Base-by-base conservation (phyloP, 495 filamentous ascomycete species). In the Articulospora tetracladia region DNA sequence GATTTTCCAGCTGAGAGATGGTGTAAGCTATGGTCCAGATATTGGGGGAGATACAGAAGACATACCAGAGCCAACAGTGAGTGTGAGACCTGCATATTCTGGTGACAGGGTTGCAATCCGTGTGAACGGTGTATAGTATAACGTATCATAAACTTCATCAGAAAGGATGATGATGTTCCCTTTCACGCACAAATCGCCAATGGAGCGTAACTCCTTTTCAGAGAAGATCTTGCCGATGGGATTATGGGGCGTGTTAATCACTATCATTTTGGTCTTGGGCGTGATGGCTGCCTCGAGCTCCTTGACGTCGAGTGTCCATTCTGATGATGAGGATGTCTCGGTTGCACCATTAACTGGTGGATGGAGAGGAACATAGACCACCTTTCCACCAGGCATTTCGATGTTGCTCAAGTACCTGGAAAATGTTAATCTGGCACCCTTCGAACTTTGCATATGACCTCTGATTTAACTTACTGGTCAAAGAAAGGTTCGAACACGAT, bases 401-500 rank as follows among this genome's bases (percentile, higher is more conserved):
- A 98, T 97, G 74, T 98, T 98, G 77, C 84, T 88, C n/a, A n/a
- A n/a, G n/a, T n/a, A n/a, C n/a, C n/a, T n/a, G n/a, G n/a, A n/a
- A n/a, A n/a, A n/a, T n/a, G n/a, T n/a, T n/a, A n/a, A n/a, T n/a
- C n/a, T n/a, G n/a, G n/a, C n/a, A n/a, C n/a, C n/a, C n/a, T n/a
- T n/a, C n/a, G n/a, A n/a, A n/a, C n/a, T n/a, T n/a, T n/a, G n/a
- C n/a, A n/a, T n/a, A n/a, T n/a, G n/a, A n/a, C n/a, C n/a, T n/a
- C n/a, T n/a, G n/a, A n/a, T n/a, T n/a, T n/a, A 61, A 98, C 94
- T 71, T 97, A 93, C 85, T 98, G 94, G 75, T 98, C 94, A 69
- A 97, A 98, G 77, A 97, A 98, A 8, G 94, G 94, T 77, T 98
- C 94, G 74, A 98, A 96, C 53, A 98, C 83, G 44, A 98, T 96